These are phyloP conservation scores for Candida insectalens DNA, from an alignment of 805 yeast genomes.

Conservation along the genomic window DNA sequence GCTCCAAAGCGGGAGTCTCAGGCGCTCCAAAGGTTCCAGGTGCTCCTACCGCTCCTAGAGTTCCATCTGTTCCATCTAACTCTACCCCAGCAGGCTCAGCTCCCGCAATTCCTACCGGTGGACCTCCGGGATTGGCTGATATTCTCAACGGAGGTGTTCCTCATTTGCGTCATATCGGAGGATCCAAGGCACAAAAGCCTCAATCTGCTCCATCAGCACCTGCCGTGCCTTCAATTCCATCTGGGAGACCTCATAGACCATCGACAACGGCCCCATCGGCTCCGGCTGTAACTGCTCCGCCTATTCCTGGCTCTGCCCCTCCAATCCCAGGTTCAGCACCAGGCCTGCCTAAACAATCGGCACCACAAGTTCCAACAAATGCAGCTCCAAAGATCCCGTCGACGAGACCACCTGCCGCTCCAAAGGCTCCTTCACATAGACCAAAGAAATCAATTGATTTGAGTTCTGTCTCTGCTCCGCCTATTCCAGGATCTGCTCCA, in stretches of 20 bases:
- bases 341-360: too few species aligned
- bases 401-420: neutral
- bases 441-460: neutral
- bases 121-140: constrained; percentile 46
- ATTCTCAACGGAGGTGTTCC: constrained; percentile 78
- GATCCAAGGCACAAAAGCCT: constrained; percentile 9
- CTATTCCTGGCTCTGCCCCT: constrained; percentile 21
- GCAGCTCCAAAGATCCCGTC: neutral
- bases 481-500: neutral
- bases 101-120: constrained; percentile 19
- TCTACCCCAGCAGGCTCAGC: constrained; percentile 5
- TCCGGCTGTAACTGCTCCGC: constrained; percentile 20
- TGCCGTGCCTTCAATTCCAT: constrained; percentile 2
- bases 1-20: constrained; percentile 9
- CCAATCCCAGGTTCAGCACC: constrained; percentile 6
- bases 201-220: constrained; percentile 9
- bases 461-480: neutral
- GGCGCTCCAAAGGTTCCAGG: constrained; percentile 7
- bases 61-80: constrained; percentile 17
- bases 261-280: constrained; percentile 14
- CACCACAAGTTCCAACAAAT: too few species aligned
- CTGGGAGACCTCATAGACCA: neutral
- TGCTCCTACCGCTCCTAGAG: constrained; percentile 7
- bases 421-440: neutral
- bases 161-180: constrained; percentile 40